These are phyloP conservation scores for Aureobasidium sp. DNA, from an alignment of 2,329 filamentous ascomycete genomes.

Conservation along the genomic window DNA sequence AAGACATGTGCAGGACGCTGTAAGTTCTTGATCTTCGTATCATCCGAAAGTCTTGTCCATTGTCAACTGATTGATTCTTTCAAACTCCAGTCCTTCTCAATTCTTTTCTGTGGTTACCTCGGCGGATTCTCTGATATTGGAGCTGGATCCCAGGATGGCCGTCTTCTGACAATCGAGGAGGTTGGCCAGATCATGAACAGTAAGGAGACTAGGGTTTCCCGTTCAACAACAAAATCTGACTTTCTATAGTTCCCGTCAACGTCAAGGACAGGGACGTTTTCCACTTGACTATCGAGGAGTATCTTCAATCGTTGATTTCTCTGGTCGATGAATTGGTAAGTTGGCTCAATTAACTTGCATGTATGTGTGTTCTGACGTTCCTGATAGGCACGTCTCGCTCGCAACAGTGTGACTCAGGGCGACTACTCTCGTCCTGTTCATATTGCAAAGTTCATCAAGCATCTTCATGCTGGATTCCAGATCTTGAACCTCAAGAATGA, in stretches of 20 bases:
- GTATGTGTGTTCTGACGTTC: not conserved
- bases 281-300: conserved; percentile 95
- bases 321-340: conserved; percentile 77
- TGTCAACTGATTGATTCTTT: not conserved
- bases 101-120: conserved; percentile 64
- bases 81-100: conserved; percentile 41
- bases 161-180: conserved; percentile 79
- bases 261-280: conserved; percentile 84
- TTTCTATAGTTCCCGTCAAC: conserved; percentile 67
- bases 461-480: conserved; percentile 92
- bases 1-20: conserved; percentile 71
- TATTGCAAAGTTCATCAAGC: conserved; percentile 89
- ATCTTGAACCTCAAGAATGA: conserved; percentile 97
- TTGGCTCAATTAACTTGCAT: not conserved
- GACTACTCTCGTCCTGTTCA: conserved; percentile 78
- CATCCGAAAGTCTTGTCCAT: not conserved
- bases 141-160: conserved; percentile 37
- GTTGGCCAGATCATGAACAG: conserved; percentile 69
- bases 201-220: conserved; percentile 24
- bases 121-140: conserved; percentile 50
- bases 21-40: conserved; percentile 32
- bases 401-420: conserved; percentile 87
- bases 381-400: conserved; percentile 64
- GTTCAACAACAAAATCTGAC: not conserved
- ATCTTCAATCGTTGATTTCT: conserved; percentile 77